Base-by-base conservation (phyloP, 495 filamentous ascomycete genomes). In the Penicillium flavigenum region DNA sequence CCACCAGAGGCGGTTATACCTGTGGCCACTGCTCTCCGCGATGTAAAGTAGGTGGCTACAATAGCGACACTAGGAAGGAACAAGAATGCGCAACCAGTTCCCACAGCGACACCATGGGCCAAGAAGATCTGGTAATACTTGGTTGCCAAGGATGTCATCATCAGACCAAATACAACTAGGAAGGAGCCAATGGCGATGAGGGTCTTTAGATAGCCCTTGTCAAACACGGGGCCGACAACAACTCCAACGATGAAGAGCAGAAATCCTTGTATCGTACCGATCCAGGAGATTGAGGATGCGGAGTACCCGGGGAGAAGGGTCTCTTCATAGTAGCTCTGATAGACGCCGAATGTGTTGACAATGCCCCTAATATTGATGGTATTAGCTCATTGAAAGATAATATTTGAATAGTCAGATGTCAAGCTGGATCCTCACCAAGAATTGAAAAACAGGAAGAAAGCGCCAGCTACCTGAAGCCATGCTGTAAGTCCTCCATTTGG, bases 271-370 rank as follows among this genome's bases (percentile, higher is more conserved):
- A 79, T 61, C 4, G 73, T 75, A 10, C 77, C 76, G 17, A 83
- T 76, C 80, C 80, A 81, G 2, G 80, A 74, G 16, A 74, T 68
- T 1, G 62, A 34, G 0, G 73, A 76, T 2, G 60, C 50, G 0
- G 68, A 69, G n/a, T 68, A 44, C 14, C 57, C 54, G 1, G 58
- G 34, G 0, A 81, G 63, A 0, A 78, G 55, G 2, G 48, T 65
- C 0, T 64, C 53, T 58, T 76, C 56, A 39, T 76, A 76, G 59
- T 77, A 81, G 5, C 69, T 66, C 43, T 83, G 79, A 52, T 77
- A 84, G 7, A 72, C 72, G 6, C 80, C 79, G 51, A 76, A 82
- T 4, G 68, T 69, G 51, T 74, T 77, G 19, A 77, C 59, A 5
- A 82, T 44, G 0, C 80, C 81, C 72, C 70, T 67, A 17, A 17